Evolutionary conservation across 192 early-diverging fungal species (phyloP), one percentile per base, ranked within the genome.

Genomic region (Radiomyces spectabilis): DNA sequence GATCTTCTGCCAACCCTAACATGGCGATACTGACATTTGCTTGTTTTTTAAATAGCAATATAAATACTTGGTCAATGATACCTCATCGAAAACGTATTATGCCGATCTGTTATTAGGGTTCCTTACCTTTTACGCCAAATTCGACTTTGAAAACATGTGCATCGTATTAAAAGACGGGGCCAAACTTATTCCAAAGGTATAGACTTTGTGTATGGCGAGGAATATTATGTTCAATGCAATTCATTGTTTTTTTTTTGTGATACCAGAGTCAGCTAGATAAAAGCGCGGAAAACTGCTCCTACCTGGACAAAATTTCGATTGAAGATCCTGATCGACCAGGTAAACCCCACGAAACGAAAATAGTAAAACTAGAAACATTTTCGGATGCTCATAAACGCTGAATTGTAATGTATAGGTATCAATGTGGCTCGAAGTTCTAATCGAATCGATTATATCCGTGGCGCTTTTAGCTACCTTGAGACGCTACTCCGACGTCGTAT

Each of bases 381-480:
- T n/a, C n/a, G n/a, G n/a, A n/a, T n/a, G n/a, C n/a, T n/a, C n/a
- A n/a, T n/a, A n/a, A n/a, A n/a, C n/a, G n/a, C n/a, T n/a, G n/a
- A n/a, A n/a, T n/a, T n/a, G n/a, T n/a, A n/a, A n/a, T 12, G 2
- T 13, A 22, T 42, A 55, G 41, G 34, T 29, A 32, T 24, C 0
- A 55, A 55, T 24, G 54, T 55, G 5, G 30, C 54, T 19, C 54
- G 54, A 25, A 55, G 54, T 24, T 44, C 41, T 8, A 35, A 19
- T 26, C 33, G 9, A 22, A 41, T 55, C 16, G 6, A 33, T 0
- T n/a, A 21, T 21, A 13, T 32, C 31, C 21, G 35, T 25, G 1
- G 24, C 9, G 15, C 39, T 13, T 25, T 55, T 18, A 32, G 13
- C 33, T 8, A 24, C 2, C 7, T 44, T 8, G 22, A 16, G n/a